Evolutionary conservation across 768 basidiomycete species (phyloP).

Genomic region (Suillus discolor): DNA sequence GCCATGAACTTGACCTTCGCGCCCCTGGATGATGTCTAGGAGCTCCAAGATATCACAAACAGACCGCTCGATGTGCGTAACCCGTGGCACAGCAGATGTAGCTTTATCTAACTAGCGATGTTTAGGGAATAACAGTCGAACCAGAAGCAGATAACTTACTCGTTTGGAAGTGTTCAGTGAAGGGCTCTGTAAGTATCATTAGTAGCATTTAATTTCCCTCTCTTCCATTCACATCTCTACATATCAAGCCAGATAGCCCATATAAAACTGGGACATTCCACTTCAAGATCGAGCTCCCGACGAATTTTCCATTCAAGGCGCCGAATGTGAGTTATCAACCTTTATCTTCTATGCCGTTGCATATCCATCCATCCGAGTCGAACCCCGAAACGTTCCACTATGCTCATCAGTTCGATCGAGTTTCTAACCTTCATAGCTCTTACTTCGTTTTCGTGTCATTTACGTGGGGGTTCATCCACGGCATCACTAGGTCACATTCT

Average conservation of each 20-base stretch:
- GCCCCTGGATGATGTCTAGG: slow-evolving; percentile 43
- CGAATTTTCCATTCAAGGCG: slow-evolving; percentile 87
- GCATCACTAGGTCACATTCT: slow-evolving; percentile 68
- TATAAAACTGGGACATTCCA: slow-evolving; percentile 83
- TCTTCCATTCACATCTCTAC: slow-evolving; percentile 7
- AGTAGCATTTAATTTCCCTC: background rate
- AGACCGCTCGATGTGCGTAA: slow-evolving; percentile 65
- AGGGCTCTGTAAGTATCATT: slow-evolving; percentile 60
- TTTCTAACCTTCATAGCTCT: slow-evolving; percentile 1
- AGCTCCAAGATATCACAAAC: slow-evolving; percentile 60
- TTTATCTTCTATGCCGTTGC: slow-evolving; percentile 11
- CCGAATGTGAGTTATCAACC: slow-evolving; percentile 54
- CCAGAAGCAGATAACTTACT: slow-evolving; percentile 73
- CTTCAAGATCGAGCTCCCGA: slow-evolving; percentile 72
- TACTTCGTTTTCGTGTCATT: slow-evolving; percentile 9
- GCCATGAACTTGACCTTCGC: slow-evolving; percentile 13
- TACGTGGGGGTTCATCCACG: slow-evolving; percentile 21
- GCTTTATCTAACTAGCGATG: slow-evolving; percentile 12
- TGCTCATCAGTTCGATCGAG: slow-evolving; percentile 10
- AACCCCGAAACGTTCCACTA: slow-evolving; percentile 23
- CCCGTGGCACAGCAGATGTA: slow-evolving; percentile 13
- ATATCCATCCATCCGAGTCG: slow-evolving; percentile 7
- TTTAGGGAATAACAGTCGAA: slow-evolving; percentile 63
- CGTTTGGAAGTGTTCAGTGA: slow-evolving; percentile 77
- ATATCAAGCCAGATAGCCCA: slow-evolving; percentile 67